A percentile compares a stretch with the other conserved stretches of the same genome.
Evolutionary conservation across 2,329 filamentous ascomycete genomes (phyloP).

Genomic region (Albifimbria verrucaria): DNA sequence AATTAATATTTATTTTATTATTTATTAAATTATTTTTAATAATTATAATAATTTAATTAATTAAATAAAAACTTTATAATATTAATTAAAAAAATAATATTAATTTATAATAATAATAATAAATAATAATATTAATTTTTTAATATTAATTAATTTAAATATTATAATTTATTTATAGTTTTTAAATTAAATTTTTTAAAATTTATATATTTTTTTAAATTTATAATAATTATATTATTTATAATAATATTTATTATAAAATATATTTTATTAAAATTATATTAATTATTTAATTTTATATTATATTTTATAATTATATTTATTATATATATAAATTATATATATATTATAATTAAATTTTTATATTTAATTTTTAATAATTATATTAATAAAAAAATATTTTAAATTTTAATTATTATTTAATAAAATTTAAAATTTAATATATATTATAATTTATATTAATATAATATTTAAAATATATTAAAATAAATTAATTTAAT

Average conservation of each 20-base stretch:
- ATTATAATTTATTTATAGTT: neutral
- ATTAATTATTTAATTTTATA: too few relatives aligned
- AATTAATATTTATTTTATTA: neutral
- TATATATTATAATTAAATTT: neutral
- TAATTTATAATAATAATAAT: slow-evolving; percentile 1
- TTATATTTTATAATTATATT: neutral
- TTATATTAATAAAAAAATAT: neutral
- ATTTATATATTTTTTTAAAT: neutral
- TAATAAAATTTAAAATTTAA: neutral
- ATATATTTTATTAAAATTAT: neutral
- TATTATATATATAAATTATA: neutral
- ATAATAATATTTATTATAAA: neutral
- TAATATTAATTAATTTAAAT: neutral
- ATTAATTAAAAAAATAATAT: neutral
- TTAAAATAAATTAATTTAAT: neutral
- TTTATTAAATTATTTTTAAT: neutral
- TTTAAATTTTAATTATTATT: neutral
- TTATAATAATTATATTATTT: neutral
- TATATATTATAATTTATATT: neutral
- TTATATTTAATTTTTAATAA: neutral
- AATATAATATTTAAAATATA: neutral
- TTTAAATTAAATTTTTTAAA: neutral
- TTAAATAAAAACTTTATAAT: neutral
- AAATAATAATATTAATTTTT: neutral
- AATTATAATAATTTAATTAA: slow-evolving; percentile 1